phyloP scores from a whole-genome alignment of 352 stramenopile species.

The Pythium inflatum region DNA sequence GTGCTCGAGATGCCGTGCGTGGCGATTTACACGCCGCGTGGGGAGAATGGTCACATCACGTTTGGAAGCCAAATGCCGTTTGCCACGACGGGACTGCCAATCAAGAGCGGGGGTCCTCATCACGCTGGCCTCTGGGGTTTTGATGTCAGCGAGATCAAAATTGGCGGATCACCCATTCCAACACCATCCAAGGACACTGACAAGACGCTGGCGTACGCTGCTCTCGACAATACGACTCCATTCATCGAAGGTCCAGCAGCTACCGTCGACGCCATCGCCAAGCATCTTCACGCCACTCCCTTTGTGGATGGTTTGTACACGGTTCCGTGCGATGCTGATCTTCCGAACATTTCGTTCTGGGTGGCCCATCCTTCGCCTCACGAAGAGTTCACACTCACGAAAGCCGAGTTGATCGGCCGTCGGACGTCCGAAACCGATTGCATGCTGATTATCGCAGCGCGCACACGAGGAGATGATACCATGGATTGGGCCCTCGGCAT shows the following conservation, averaged over 20 bases:
- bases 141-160: background rate
- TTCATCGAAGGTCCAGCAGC: background rate
- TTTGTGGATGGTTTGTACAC: background rate
- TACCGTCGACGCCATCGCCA: background rate
- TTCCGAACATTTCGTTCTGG: constrained; percentile 3
- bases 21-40: constrained; percentile 3
- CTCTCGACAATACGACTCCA: background rate
- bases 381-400: background rate
- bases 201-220: background rate
- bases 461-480: too few species aligned
- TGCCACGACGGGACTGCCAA: too few species aligned
- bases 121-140: background rate
- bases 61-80: background rate
- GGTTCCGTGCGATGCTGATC: background rate
- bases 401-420: background rate
- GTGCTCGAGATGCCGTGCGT: background rate
- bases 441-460: too few species aligned
- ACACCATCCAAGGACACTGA: background rate
- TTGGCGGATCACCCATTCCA: background rate
- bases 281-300: background rate
- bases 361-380: background rate
- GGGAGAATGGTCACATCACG: constrained; percentile 5
- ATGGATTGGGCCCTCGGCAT: constrained; percentile 6
- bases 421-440: too few species aligned
- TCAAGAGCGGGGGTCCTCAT: too few species aligned